Percentiles rank a stretch among this genome's conserved stretches.
These are phyloP conservation scores for Bryum argenteum DNA, from an alignment of 225 moss, liverwort and hornwort species.

Conservation along the genomic window DNA sequence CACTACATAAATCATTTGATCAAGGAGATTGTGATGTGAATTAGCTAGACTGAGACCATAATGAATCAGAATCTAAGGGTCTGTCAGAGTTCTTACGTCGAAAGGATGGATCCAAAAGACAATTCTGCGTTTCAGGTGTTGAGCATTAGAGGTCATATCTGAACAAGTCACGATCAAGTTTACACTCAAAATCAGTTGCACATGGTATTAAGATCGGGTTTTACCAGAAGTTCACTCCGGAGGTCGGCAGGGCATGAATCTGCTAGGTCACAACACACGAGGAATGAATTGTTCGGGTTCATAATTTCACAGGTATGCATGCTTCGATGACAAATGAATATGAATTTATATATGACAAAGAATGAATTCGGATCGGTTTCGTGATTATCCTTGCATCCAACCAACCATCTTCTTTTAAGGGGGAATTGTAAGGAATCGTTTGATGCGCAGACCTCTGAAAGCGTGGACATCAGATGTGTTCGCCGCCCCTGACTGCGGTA, in stretches of 20 bases:
- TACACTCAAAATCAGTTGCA: neutral
- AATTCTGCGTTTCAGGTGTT: constrained; percentile 23
- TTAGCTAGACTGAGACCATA: neutral
- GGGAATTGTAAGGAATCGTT: neutral
- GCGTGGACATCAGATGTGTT: neutral
- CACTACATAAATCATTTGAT: too few relatives aligned
- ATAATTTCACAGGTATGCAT: neutral
- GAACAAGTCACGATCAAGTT: neutral
- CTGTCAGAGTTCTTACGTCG: constrained; percentile 22
- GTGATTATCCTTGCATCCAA: neutral
- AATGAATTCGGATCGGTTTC: neutral
- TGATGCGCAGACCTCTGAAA: constrained; percentile 17
- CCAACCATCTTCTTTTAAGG: neutral
- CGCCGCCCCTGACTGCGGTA: neutral
- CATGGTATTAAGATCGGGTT: neutral
- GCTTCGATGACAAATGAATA: neutral
- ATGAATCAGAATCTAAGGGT: neutral
- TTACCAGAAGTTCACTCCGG: constrained; percentile 22
- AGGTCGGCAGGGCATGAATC: neutral
- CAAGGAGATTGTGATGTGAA: neutral
- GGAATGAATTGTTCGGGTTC: too few relatives aligned
- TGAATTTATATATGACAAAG: neutral
- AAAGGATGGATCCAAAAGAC: constrained; percentile 33
- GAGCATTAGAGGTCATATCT: constrained; percentile 17
- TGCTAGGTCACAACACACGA: constrained; percentile 9